Evolutionary conservation across 768 basidiomycete species (phyloP), one percentile per base, ranked within the genome.

Genomic region (Fomitopsis serialis): DNA sequence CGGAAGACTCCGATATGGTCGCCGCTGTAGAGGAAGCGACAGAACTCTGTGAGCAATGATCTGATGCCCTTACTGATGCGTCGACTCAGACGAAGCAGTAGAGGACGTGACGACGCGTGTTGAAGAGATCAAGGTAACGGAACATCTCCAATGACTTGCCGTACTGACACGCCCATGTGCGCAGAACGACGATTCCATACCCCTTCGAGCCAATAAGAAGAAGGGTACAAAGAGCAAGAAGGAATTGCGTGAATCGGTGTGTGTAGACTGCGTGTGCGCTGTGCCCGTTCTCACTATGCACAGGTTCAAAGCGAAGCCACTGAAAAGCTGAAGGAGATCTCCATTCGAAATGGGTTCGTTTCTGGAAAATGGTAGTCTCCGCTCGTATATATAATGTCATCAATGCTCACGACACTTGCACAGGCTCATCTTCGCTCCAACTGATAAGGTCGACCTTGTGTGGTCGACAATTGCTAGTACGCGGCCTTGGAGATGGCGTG

Each of bases 161-260:
- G 32, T 37, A 22, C 12, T 29, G 4, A 19, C 25, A 36, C 34
- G 24, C 23, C 25, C 19, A 46, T 15, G 3, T 19, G 13, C 52
- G 13, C 53, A 89, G 85, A 81, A 84, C 48, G 84, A 89, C 53
- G 65, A 69, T 2, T 74, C 82, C 0, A 89, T 89, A 29, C 87
- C 88, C 6, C 52, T 75, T 4, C 82, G 85, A 6, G 76, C 81
- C 5, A 89, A 72, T 62, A 89, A 88, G 68, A 89, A 87, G 66
- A 81, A 82, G 21, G 86, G 86, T 6, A 73, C 74, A 0, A 84
- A 78, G 68, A 85, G 85, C 60, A 90, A 89, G 67, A 89, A 87
- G 64, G 85, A 89, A 66, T 66, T 85, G 7, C 78, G 85, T 40
- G 87, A 89, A 65, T 71, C 82, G 70, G 87, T 86, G 63, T 19